Evolutionary conservation across 1,284 basidiomycete species (phyloP), one percentile per base, ranked within the genome.

Genomic region (Malassezia sp.): DNA sequence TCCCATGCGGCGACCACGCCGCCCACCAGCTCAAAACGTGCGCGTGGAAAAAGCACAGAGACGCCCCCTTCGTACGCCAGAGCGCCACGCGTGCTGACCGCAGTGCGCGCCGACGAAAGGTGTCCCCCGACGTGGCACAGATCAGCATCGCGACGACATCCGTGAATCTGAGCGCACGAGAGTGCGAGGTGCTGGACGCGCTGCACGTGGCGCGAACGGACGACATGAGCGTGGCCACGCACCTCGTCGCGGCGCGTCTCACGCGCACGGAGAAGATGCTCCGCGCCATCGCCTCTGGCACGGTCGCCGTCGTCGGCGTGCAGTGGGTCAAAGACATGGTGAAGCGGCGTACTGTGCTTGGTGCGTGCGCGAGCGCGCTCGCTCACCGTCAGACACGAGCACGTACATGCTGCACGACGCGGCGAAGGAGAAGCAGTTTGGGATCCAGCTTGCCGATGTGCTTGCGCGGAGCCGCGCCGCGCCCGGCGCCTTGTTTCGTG

Each of bases 241-340:
- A 46, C 26, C 42, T 54, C 21, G 53, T 54, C 20, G 53, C 53
- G 14, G 35, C 42, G 24, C 20, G 29, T 4, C 38, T 54, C 10
- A 49, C 43, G 18, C 49, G 53, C 32, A 54, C 53, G n/a, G 49
- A 51, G 29, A 54, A 54, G 42, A 51, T 54, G 53, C 38, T 54
- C 4, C 52, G 53, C 38, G 53, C 53, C 5, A 52, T 54, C 35
- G 53, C 53, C 14, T 26, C 42, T 4, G 53, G 53, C n/a, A 42
- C 40, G 6, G 45, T 54, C 12, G 22, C 42, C 18, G 35, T 54
- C 23, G 53, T 54, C 14, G 34, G 21, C n/a, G 21, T 43, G 23
- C 38, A 32, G 17, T 54, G 53, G 53, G 15, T 54, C n/a, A 24
- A 30, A 12, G 39, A 36, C 21, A 50, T 47, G 33, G 38, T 40